A percentile compares a stretch with the other conserved stretches of the same genome.
Evolutionary conservation across 1,284 basidiomycete genomes (phyloP).

Genomic region (Filobasidium uniguttulatum): DNA sequence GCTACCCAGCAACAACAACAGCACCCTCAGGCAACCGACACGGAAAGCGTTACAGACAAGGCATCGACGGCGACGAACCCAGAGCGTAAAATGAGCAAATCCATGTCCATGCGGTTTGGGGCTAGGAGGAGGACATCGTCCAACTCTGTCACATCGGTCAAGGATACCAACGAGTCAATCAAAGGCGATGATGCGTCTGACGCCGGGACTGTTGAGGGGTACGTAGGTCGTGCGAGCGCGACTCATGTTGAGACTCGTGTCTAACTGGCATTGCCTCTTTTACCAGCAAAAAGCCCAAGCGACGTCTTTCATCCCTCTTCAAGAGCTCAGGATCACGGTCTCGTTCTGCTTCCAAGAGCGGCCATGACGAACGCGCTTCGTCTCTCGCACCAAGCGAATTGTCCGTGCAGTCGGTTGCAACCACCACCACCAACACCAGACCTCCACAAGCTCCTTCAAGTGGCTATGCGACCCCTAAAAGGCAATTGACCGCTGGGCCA

Average conservation of each 20-base stretch:
- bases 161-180: not conserved
- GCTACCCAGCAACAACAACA: not conserved
- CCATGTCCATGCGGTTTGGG: not conserved
- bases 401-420: not conserved
- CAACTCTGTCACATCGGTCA: not conserved
- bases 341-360: not conserved
- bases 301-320: constrained; percentile 7
- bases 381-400: not conserved
- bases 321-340: not conserved
- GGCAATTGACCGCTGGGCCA: not conserved
- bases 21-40: not conserved
- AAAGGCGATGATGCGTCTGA: not conserved
- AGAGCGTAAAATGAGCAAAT: not conserved
- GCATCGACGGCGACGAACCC: not conserved
- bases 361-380: not conserved
- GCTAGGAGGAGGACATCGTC: not conserved
- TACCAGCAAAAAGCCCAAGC: not conserved
- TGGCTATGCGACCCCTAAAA: not conserved
- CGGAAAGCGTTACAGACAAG: too few species aligned
- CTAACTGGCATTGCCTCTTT: not conserved
- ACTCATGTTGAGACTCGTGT: not conserved
- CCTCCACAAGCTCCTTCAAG: constrained; percentile 8
- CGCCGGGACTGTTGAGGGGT: not conserved
- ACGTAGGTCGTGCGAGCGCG: not conserved
- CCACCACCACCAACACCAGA: not conserved